A percentile compares a stretch with the other conserved stretches of the same genome.
Evolutionary conservation across 2,329 filamentous ascomycete species (phyloP).

Genomic region (Venturia asperata): DNA sequence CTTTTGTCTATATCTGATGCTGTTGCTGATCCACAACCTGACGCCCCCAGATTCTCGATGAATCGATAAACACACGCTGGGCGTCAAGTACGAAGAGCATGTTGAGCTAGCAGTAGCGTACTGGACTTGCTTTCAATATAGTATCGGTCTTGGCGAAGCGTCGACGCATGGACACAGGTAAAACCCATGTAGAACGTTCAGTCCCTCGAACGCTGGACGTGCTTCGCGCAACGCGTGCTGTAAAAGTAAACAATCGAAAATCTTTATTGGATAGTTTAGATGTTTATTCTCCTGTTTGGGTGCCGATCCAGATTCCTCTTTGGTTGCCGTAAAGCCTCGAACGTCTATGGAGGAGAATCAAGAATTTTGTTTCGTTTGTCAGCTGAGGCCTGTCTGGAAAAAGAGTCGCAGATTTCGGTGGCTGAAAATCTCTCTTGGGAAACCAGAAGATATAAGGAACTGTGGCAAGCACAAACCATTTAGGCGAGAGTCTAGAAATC

Average conservation of each 20-base stretch:
- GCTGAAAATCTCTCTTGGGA: constrained; percentile 9
- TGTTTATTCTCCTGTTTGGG: background rate
- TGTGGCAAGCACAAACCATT: background rate
- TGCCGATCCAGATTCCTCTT: background rate
- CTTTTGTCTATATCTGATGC: background rate
- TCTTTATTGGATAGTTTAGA: background rate
- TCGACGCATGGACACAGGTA: constrained; percentile 3
- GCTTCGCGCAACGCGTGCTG: background rate
- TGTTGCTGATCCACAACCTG: background rate
- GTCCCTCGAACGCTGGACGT: constrained; percentile 8
- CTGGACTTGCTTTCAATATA: background rate
- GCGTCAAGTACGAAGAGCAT: constrained; percentile 4
- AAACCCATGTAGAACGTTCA: constrained; percentile 6
- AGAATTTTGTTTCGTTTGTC: background rate
- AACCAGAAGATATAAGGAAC: background rate
- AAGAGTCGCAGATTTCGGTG: constrained; percentile 4
- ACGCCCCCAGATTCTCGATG: background rate
- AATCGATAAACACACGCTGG: background rate
- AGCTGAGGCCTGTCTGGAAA: constrained; percentile 8
- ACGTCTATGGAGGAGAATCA: background rate
- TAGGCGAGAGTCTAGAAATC: background rate
- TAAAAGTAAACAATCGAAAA: background rate
- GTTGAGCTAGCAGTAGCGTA: background rate
- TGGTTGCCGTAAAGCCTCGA: background rate
- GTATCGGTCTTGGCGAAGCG: background rate